phyloP scores from a whole-genome alignment of 768 basidiomycete genomes.

The Tylopilus cervinicoccineus region DNA sequence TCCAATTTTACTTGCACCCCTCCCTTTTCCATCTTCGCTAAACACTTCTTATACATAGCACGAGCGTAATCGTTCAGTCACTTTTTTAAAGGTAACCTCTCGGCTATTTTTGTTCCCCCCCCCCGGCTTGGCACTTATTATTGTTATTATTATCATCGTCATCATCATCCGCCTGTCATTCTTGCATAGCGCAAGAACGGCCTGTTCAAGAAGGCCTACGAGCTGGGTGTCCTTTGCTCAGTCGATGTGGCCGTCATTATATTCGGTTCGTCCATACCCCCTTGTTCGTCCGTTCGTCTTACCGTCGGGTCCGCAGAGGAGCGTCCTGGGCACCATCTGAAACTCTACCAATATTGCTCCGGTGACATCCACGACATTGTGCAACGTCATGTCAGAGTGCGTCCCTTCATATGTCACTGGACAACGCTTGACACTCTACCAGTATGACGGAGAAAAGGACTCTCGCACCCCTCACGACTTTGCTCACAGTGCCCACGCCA shows the following conservation, averaged over 20 bases:
- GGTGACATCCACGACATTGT: constrained; percentile 66
- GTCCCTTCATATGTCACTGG: background rate
- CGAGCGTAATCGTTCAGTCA: constrained; percentile 88
- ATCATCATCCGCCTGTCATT: constrained; percentile 17
- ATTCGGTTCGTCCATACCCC: constrained; percentile 55
- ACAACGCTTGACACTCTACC: constrained; percentile 10
- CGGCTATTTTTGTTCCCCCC: constrained; percentile 65
- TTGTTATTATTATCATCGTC: constrained; percentile 29
- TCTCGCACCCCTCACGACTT: constrained; percentile 48
- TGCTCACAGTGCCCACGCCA: constrained; percentile 31
- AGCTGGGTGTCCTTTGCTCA: constrained; percentile 85
- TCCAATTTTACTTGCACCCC: constrained; percentile 29
- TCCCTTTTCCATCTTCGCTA: constrained; percentile 31
- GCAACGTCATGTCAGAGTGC: constrained; percentile 57
- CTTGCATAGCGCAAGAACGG: constrained; percentile 74
- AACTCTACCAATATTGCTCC: constrained; percentile 81
- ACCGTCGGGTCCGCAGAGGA: constrained; percentile 48
- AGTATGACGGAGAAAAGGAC: constrained; percentile 54
- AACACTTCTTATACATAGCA: constrained; percentile 59
- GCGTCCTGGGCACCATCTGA: constrained; percentile 72
- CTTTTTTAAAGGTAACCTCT: constrained; percentile 77
- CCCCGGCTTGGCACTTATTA: constrained; percentile 35
- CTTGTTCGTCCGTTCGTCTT: background rate
- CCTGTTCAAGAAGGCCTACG: constrained; percentile 88
- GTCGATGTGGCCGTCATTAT: constrained; percentile 88